A percentile compares a stretch with the other conserved stretches of the same genome.
phyloP scores from a whole-genome alignment of 2,329 filamentous ascomycete genomes.

The Fusarium penzigii region DNA sequence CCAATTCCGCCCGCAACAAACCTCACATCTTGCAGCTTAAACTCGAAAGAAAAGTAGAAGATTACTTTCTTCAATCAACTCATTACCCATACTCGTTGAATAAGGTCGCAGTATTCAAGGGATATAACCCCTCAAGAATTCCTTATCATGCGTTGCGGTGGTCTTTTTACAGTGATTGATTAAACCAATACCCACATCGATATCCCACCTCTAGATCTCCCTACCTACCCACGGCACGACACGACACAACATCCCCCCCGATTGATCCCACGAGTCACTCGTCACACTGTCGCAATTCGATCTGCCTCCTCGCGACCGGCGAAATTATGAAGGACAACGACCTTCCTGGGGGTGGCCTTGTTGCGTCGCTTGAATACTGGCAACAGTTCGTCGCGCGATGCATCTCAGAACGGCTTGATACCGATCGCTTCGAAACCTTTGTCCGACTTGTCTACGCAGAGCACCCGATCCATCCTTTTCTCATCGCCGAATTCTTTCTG shows the following conservation, averaged over 20 bases:
- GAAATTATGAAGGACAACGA: conserved; percentile 29
- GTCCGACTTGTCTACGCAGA: conserved; percentile 51
- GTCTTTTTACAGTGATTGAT: too few relatives aligned
- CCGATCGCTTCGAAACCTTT: conserved; percentile 54
- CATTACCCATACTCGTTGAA: too few relatives aligned
- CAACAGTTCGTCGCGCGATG: conserved; percentile 51
- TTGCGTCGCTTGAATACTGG: conserved; percentile 46
- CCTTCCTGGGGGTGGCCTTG: conserved; percentile 25
- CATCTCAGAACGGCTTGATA: conserved; percentile 52
- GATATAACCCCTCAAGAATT: too few relatives aligned
- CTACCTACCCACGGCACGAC: background rate
- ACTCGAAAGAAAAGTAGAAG: background rate
- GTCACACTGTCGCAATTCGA: background rate
- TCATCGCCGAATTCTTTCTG: conserved; percentile 60
- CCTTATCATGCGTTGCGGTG: too few relatives aligned
- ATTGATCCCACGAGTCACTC: background rate
- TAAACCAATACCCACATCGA: too few relatives aligned
- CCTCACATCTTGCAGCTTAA: background rate
- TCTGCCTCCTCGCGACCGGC: conserved; percentile 3
- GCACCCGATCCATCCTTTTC: conserved; percentile 51
- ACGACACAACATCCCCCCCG: background rate
- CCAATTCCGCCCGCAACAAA: background rate
- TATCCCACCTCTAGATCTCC: too few relatives aligned
- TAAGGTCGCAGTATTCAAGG: too few relatives aligned
- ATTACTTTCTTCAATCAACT: too few relatives aligned